These are phyloP conservation scores for Komagataea norvegica DNA, from an alignment of 1,139 yeast genomes.

Conservation along the genomic window DNA sequence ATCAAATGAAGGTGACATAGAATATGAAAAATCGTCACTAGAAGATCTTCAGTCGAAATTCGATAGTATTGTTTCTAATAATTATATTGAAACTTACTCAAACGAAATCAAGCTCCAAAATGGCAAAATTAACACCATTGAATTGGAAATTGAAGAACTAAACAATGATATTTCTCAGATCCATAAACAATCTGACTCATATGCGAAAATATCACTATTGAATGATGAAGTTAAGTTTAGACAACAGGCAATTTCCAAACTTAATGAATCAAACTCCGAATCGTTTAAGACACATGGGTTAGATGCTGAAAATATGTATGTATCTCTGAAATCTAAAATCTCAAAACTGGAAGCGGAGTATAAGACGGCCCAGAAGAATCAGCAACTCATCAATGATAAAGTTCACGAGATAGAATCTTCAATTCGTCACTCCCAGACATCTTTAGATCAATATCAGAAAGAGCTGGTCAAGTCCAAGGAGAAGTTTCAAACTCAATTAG, in stretches of 20 bases:
- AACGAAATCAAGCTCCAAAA: slow-evolving; percentile 39
- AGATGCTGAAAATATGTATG: slow-evolving; percentile 27
- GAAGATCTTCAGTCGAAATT: slow-evolving; percentile 33
- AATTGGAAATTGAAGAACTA: slow-evolving; percentile 50
- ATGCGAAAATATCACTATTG: slow-evolving; percentile 47
- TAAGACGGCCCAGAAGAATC: slow-evolving; percentile 6
- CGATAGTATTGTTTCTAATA: slow-evolving; percentile 28
- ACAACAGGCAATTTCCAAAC: slow-evolving; percentile 27
- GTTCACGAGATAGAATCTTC: slow-evolving; percentile 11
- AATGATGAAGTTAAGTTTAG: slow-evolving; percentile 34
- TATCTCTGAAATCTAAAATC: slow-evolving; percentile 21
- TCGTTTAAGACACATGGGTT: slow-evolving; percentile 26
- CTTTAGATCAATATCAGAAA: slow-evolving; percentile 18
- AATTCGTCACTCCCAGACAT: slow-evolving; percentile 20
- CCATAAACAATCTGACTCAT: slow-evolving; percentile 55
- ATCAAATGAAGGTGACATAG: slow-evolving; percentile 39
- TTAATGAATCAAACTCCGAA: slow-evolving; percentile 22
- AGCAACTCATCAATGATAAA: slow-evolving; percentile 1
- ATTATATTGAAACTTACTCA: slow-evolving; percentile 32
- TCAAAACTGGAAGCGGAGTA: slow-evolving; percentile 7
- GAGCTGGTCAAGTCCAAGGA: slow-evolving; percentile 17
- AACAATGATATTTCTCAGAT: slow-evolving; percentile 46
- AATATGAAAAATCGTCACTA: slow-evolving; percentile 35
- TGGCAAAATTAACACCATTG: slow-evolving; percentile 39
- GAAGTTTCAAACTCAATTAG: slow-evolving; percentile 24